Conservation (phyloP, 306 rosid species). For the Sechiopsis laciniata region DNA sequence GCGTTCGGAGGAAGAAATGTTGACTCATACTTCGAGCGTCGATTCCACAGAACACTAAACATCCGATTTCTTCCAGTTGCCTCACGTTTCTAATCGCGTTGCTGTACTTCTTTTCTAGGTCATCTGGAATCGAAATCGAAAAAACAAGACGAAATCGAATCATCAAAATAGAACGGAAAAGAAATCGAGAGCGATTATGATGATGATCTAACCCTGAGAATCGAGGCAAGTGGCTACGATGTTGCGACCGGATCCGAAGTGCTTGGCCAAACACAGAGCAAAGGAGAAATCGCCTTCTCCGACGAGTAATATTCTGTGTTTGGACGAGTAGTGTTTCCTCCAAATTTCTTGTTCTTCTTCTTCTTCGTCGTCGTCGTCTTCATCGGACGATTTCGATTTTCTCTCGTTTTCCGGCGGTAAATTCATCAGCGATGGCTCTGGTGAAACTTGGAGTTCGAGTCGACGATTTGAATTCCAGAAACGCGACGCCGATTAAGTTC, state of each 20-base stretch:
- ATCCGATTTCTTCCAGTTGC: constrained; percentile 65
- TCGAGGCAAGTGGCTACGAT: constrained; percentile 74
- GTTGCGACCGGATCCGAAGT: constrained; percentile 57
- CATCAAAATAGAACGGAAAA: not conserved
- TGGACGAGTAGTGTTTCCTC: constrained; percentile 69
- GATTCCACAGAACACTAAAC: constrained; percentile 48
- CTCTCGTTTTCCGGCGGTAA: not conserved
- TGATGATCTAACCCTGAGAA: constrained; percentile 39
- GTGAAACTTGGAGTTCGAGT: not conserved
- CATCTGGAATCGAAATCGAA: constrained; percentile 30
- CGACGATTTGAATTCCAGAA: not conserved
- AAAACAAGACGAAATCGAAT: not conserved
- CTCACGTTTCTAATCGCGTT: constrained; percentile 51
- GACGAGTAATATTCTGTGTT: constrained; percentile 51
- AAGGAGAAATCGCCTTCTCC: constrained; percentile 89
- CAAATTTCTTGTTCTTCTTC: constrained; percentile 38
- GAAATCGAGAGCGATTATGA: not conserved
- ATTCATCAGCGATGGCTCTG: not conserved
- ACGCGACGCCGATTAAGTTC: not conserved
- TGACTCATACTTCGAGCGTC: constrained; percentile 59
- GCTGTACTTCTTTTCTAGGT: constrained; percentile 49
- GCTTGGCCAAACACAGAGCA: constrained; percentile 48
- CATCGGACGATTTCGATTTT: constrained; percentile 5
- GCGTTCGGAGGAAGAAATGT: constrained; percentile 71
- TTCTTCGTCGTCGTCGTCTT: constrained; percentile 18